A percentile compares a stretch with the other conserved stretches of the same genome.
Evolutionary conservation across 2,329 filamentous ascomycete species (phyloP).

Genomic region (Aspergillus udagawae): DNA sequence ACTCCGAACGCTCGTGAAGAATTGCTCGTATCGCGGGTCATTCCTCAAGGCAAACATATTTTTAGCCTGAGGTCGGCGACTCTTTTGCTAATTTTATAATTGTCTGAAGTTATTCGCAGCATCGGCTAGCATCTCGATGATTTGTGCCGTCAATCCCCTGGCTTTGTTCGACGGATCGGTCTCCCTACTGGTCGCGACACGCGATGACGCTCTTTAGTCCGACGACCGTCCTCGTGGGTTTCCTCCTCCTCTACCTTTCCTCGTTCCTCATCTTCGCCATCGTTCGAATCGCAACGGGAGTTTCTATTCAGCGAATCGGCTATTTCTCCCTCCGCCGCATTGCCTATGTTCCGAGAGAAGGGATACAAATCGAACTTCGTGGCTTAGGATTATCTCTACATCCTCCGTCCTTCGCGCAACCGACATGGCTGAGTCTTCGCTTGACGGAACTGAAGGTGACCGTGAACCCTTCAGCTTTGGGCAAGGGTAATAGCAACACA

Average conservation of each 20-base stretch:
- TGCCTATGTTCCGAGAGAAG: conserved; percentile 83
- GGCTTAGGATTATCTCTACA: conserved; percentile 85
- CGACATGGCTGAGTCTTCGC: conserved; percentile 91
- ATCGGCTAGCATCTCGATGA: conserved; percentile 15
- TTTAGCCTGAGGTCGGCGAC: background rate
- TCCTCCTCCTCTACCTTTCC: conserved; percentile 81
- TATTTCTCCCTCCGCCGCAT: conserved; percentile 89
- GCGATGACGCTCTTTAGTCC: conserved; percentile 52
- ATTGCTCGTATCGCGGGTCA: background rate
- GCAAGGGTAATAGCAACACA: conserved; percentile 20
- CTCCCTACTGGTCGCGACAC: conserved; percentile 28
- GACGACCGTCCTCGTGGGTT: conserved; percentile 79
- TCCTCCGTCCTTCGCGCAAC: conserved; percentile 91
- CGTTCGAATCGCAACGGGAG: conserved; percentile 82
- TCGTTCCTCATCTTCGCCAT: conserved; percentile 93
- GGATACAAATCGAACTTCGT: conserved; percentile 82
- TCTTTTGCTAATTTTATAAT: background rate
- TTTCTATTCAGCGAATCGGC: conserved; percentile 93
- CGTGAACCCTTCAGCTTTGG: conserved; percentile 66
- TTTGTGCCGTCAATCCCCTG: conserved; percentile 12
- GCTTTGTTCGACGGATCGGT: conserved; percentile 25
- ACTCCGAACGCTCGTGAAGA: conserved; percentile 1
- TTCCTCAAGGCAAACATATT: background rate
- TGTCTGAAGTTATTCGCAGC: background rate
- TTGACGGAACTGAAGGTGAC: conserved; percentile 82